These are phyloP conservation scores for Castanea sativa DNA, from an alignment of 306 rosid species.

Conservation along the genomic window DNA sequence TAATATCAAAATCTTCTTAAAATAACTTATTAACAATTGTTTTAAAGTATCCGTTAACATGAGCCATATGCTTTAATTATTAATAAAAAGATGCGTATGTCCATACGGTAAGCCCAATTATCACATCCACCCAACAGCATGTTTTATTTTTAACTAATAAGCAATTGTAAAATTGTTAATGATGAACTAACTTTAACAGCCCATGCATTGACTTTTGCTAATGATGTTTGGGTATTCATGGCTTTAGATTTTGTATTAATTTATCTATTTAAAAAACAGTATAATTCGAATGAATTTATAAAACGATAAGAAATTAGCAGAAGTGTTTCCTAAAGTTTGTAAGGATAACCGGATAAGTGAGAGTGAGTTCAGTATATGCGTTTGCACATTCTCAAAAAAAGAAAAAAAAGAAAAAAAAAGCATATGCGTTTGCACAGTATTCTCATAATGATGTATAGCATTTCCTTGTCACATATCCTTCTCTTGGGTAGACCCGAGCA, in stretches of 20 bases:
- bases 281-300: not conserved
- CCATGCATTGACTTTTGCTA: not conserved
- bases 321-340: not conserved
- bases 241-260: too few species aligned
- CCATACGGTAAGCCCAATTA: not conserved
- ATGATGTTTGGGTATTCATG: not conserved
- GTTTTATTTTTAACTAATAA: not conserved
- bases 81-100: not conserved
- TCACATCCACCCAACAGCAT: not conserved
- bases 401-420: too few species aligned
- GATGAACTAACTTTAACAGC: not conserved
- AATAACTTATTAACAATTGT: too few species aligned
- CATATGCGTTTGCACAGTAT: not conserved
- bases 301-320: not conserved
- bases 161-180: not conserved
- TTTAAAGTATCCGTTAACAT: too few species aligned
- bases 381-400: not conserved
- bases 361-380: not conserved
- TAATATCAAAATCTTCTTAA: too few species aligned
- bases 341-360: not conserved
- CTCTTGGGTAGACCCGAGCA: not conserved
- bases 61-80: too few species aligned
- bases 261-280: not conserved
- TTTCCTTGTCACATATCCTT: not conserved
- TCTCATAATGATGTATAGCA: not conserved